Percentiles rank a stretch among this genome's conserved stretches.
These are phyloP conservation scores for Stentor coeruleus DNA, from an alignment of 73 alveolate genomes.

Conservation along the genomic window DNA sequence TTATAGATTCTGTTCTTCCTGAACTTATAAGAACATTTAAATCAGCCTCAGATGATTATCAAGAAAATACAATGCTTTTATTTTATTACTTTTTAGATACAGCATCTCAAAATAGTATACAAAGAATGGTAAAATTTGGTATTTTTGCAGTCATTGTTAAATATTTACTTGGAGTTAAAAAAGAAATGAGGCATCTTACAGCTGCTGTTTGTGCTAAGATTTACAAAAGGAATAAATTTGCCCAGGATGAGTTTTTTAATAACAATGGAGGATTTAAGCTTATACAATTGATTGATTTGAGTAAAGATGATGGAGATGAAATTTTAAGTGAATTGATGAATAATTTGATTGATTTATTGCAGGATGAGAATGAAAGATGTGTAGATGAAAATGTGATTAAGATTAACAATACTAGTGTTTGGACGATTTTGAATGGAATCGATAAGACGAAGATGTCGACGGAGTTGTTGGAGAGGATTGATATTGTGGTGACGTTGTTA, in stretches of 20 bases:
- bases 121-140: neutral
- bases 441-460: neutral
- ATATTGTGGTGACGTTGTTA: neutral
- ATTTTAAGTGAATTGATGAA: neutral
- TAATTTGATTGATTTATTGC: neutral
- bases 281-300: neutral
- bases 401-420: neutral
- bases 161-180: neutral
- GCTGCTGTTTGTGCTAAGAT: neutral
- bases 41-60: neutral
- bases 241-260: conserved; percentile 15
- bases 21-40: neutral
- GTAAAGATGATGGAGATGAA: neutral
- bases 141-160: neutral
- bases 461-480: neutral
- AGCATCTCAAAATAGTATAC: neutral
- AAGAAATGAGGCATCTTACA: neutral
- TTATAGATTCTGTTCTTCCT: neutral
- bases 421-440: neutral
- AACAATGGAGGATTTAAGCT: conserved; percentile 12
- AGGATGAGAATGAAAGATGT: neutral
- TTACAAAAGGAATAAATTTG: neutral
- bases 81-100: neutral
- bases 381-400: neutral
- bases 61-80: neutral